A percentile compares a stretch with the other conserved stretches of the same genome.
These are phyloP conservation scores for Grigorovia humatica DNA, from an alignment of 805 yeast species.

Conservation along the genomic window DNA sequence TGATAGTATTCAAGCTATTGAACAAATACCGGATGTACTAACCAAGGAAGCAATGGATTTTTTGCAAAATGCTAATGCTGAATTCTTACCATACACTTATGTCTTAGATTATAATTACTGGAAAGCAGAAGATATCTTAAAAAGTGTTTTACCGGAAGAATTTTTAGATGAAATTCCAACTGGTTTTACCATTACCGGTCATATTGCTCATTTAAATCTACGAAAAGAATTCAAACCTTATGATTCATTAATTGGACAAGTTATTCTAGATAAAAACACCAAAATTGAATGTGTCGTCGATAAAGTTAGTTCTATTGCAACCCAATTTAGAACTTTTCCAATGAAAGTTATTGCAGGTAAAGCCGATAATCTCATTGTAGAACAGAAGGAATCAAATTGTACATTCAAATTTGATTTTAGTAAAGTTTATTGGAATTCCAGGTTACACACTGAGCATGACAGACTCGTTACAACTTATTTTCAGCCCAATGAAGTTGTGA, in stretches of 20 bases:
- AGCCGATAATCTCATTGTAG: slow-evolving; percentile 51
- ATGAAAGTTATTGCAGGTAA: slow-evolving; percentile 93
- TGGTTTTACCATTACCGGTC: slow-evolving; percentile 90
- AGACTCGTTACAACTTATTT: slow-evolving; percentile 54
- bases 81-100: slow-evolving; percentile 43
- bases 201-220: slow-evolving; percentile 85
- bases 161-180: slow-evolving; percentile 64
- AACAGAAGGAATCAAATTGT: slow-evolving; percentile 83
- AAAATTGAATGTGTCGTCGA: slow-evolving; percentile 82
- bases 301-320: slow-evolving; percentile 77
- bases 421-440: slow-evolving; percentile 94
- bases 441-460: slow-evolving; percentile 89
- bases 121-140: slow-evolving; percentile 80
- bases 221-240: slow-evolving; percentile 77
- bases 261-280: slow-evolving; percentile 73
- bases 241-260: slow-evolving; percentile 75
- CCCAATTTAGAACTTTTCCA: slow-evolving; percentile 80
- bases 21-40: slow-evolving; percentile 31
- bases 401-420: slow-evolving; percentile 78
- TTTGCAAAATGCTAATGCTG: slow-evolving; percentile 38
- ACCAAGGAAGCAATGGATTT: slow-evolving; percentile 35
- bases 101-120: slow-evolving; percentile 66
- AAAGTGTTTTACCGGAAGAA: slow-evolving; percentile 65
- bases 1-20: slow-evolving; percentile 36
- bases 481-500: slow-evolving; percentile 60